phyloP scores from a whole-genome alignment of 2,329 filamentous ascomycete genomes.

The Penicillium sp. region DNA sequence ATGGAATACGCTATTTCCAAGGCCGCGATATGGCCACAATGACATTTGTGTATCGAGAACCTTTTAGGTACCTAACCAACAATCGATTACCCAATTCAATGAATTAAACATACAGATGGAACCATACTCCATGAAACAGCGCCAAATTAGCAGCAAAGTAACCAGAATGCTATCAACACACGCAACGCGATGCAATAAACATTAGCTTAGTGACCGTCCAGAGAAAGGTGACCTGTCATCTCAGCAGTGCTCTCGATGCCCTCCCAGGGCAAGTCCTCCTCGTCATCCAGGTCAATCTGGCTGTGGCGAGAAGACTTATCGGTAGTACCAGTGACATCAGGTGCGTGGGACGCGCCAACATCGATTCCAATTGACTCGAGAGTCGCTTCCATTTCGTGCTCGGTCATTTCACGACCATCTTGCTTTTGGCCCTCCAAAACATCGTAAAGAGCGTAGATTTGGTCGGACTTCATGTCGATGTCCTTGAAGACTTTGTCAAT shows the following conservation, averaged over 20 bases:
- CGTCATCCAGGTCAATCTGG: constrained; percentile 25
- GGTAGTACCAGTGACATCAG: constrained; percentile 25
- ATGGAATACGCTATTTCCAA: not conserved
- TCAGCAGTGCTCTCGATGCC: constrained; percentile 38
- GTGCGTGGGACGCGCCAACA: constrained; percentile 6
- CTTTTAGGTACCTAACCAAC: constrained; percentile 1
- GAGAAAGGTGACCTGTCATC: constrained; percentile 26
- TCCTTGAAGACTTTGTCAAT: constrained; percentile 55
- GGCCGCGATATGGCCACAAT: not conserved
- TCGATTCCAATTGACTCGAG: constrained; percentile 42
- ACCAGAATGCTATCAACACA: constrained; percentile 2
- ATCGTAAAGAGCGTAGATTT: constrained; percentile 75
- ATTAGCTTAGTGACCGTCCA: constrained; percentile 14
- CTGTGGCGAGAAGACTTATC: constrained; percentile 22
- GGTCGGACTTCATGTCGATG: constrained; percentile 65
- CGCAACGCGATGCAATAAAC: constrained; percentile 2
- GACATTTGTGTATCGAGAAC: constrained; percentile 5
- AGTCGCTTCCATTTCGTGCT: constrained; percentile 57
- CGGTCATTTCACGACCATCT: constrained; percentile 54
- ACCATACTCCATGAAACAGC: constrained; percentile 4
- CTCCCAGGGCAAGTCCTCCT: constrained; percentile 38
- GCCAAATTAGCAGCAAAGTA: constrained; percentile 3
- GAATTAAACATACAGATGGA: constrained; percentile 6
- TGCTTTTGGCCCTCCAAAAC: constrained; percentile 71
- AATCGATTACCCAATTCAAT: constrained; percentile 2